phyloP scores from a whole-genome alignment of 768 basidiomycete genomes.

The Pleurotus ostreatus region DNA sequence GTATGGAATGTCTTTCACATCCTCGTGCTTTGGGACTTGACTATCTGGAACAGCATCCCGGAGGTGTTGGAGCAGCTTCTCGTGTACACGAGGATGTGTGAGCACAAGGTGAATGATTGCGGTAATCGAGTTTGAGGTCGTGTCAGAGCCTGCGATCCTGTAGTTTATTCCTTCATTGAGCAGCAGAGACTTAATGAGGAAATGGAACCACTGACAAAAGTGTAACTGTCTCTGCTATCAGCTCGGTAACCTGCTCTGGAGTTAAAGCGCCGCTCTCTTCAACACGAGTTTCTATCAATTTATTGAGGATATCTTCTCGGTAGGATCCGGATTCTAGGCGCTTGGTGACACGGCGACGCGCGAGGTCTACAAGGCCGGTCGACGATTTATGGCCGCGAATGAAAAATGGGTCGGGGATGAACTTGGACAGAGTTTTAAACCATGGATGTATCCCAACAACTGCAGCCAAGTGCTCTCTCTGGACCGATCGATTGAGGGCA shows the following conservation, averaged over 20 bases:
- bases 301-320: constrained; percentile 24
- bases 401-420: constrained; percentile 23
- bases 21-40: constrained; percentile 14
- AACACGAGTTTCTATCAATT: constrained; percentile 18
- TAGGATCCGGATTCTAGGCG: constrained; percentile 15
- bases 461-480: constrained; percentile 26
- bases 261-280: constrained; percentile 12
- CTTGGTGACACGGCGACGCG: constrained; percentile 19
- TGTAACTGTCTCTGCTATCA: constrained; percentile 24
- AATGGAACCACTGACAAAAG: constrained; percentile 18
- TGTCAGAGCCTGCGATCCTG: constrained; percentile 32
- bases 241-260: constrained; percentile 18
- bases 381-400: constrained; percentile 19
- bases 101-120: constrained; percentile 22
- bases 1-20: constrained; percentile 23
- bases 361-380: constrained; percentile 17
- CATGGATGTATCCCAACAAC: constrained; percentile 23
- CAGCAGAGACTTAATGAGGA: background rate
- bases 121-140: constrained; percentile 27
- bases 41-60: constrained; percentile 11
- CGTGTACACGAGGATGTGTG: constrained; percentile 19
- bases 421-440: constrained; percentile 13
- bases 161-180: background rate
- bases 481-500: background rate
- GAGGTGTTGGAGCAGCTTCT: constrained; percentile 16